These are phyloP conservation scores for Leptographium procerum DNA, from an alignment of 2,329 filamentous ascomycete genomes.

Conservation along the genomic window DNA sequence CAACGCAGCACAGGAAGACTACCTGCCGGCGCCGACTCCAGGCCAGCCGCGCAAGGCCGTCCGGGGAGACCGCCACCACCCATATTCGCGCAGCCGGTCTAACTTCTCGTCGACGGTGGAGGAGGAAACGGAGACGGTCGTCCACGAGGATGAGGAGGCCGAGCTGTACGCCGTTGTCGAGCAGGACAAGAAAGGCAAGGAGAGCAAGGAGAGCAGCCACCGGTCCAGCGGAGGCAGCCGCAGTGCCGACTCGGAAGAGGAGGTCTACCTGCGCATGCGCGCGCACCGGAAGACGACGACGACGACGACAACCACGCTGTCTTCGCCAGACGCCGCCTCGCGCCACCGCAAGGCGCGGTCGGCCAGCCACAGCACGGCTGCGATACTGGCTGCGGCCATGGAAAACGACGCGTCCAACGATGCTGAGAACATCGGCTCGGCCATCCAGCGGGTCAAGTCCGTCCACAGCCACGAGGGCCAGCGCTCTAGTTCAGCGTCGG, in stretches of 20 bases:
- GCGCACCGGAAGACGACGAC: slow-evolving; percentile 50
- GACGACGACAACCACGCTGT: slow-evolving; percentile 25
- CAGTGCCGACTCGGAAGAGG: slow-evolving; percentile 63
- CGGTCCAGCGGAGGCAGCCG: slow-evolving; percentile 47
- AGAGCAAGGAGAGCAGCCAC: too few species aligned
- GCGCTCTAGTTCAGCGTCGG: slow-evolving; percentile 40
- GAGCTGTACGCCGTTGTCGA: slow-evolving; percentile 25
- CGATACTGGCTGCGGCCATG: slow-evolving; percentile 44
- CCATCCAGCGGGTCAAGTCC: slow-evolving; percentile 36
- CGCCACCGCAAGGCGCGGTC: slow-evolving; percentile 56
- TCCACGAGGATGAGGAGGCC: slow-evolving; percentile 36
- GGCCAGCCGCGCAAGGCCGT: slow-evolving; percentile 88
- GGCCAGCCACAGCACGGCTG: slow-evolving; percentile 63
- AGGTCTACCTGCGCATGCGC: slow-evolving; percentile 65
- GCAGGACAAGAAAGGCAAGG: slow-evolving; percentile 49
- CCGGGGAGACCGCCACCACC: slow-evolving; percentile 62
- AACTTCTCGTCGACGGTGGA: slow-evolving; percentile 28
- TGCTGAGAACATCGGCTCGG: slow-evolving; percentile 55
- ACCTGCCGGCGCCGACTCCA: slow-evolving; percentile 86
- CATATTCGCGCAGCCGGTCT: slow-evolving; percentile 48
- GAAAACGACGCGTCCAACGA: slow-evolving; percentile 61
- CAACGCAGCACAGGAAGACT: slow-evolving; percentile 70
- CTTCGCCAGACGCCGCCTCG: slow-evolving; percentile 41
- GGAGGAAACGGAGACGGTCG: slow-evolving; percentile 42
- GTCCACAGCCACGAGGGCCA: slow-evolving; percentile 36